Evolutionary conservation across 176 grass and related monocot species (phyloP).

Genomic region (Ensete glaucum): DNA sequence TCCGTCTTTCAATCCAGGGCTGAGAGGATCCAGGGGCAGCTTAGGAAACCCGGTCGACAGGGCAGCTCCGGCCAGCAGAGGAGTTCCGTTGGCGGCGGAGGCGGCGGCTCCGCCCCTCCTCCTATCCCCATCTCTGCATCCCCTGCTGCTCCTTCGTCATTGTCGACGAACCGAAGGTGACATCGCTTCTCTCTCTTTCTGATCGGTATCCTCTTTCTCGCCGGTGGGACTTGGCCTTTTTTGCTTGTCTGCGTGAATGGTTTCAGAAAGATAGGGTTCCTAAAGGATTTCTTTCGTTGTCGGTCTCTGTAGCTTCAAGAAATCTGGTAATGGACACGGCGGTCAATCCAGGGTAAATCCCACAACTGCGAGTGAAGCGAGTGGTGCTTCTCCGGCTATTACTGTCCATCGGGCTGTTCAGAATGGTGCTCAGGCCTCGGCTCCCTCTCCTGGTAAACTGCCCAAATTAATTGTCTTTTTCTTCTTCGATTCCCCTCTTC

Average conservation of each 20-base stretch:
- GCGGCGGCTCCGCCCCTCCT: conserved; percentile 20
- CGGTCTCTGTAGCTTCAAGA: conserved; percentile 66
- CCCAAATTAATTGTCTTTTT: neutral
- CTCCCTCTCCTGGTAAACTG: conserved; percentile 17
- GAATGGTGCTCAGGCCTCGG: conserved; percentile 42
- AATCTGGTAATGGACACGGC: conserved; percentile 50
- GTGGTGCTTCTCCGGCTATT: conserved; percentile 24
- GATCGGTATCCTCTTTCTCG: conserved; percentile 4
- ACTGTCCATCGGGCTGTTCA: conserved; percentile 26
- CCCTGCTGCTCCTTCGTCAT: conserved; percentile 18
- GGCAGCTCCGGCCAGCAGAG: conserved; percentile 54
- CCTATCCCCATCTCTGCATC: conserved; percentile 31
- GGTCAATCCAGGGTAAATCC: conserved; percentile 53
- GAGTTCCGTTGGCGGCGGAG: conserved; percentile 42
- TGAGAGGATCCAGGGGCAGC: conserved; percentile 54
- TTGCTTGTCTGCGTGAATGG: neutral
- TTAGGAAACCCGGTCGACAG: conserved; percentile 64
- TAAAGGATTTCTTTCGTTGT: conserved; percentile 15
- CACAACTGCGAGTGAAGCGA: conserved; percentile 22
- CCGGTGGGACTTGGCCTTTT: neutral
- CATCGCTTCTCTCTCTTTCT: neutral
- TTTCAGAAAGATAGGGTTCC: conserved; percentile 28
- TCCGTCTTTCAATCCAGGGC: conserved; percentile 36
- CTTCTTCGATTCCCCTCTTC: conserved; percentile 1
- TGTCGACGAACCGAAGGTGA: conserved; percentile 58